Base-by-base conservation (phyloP, 306 rosid species). In the Acacia melanoxylon region DNA sequence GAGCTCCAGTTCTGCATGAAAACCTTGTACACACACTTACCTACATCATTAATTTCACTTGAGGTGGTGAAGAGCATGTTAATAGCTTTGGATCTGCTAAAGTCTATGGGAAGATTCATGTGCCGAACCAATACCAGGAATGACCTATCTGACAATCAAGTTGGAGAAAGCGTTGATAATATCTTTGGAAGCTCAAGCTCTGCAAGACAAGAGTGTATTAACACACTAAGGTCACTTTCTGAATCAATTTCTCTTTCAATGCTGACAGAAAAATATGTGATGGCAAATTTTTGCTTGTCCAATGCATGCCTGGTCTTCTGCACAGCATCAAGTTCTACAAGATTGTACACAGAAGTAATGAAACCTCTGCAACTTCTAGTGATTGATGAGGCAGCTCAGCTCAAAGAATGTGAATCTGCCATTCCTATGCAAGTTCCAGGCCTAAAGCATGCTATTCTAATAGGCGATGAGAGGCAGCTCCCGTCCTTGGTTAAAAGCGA, bases 321-420 rank as follows among this genome's bases (percentile, higher is more conserved):
- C 65, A 88, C 93, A 2, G 87, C 86, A n/a, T 52, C 92, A 29
- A 46, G 86, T 81, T 86, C 92, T 24, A 11, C 80, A 8, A 87
- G 72, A 63, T 44, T 90, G 82, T 75, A 37, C 78, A 8, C 40
- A 2, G 35, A 45, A 74, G 75, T 9, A 22, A 76, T 40, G 69
- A 8, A 24, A 19, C 87, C 85, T 2, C 16, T 87, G 3, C 80
- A 85, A 54, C 72, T 83, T 42, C 45, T 90, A 68, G 87, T 90
- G 22, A 83, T 90, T 62, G 94, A 90, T 52, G 94, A 90, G 80
- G 92, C 89, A 33, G 94, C 90, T 3, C 87, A 85, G 65, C 88
- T 90, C 16, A 90, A 82, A 66, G 93, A 88, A 83, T 90, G 93
- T 52, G 93, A 90, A 66, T 88, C 91, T 3, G 76, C 84, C 22